Evolutionary conservation across 2,329 filamentous ascomycete species (phyloP).

Genomic region (Coniochaeta sp.): DNA sequence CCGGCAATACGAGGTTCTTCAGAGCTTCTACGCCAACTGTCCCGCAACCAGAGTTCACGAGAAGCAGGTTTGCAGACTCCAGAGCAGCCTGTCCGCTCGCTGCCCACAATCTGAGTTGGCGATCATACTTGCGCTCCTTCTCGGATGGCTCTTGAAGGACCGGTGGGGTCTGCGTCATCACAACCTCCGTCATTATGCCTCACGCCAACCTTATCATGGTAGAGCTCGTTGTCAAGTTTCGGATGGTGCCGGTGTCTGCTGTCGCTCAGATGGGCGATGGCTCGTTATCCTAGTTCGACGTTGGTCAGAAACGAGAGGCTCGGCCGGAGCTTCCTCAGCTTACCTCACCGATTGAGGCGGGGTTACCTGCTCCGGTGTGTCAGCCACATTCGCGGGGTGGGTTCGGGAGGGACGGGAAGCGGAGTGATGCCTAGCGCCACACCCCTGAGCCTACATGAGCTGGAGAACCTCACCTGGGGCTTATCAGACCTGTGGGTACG

Average conservation of each 20-base stretch:
- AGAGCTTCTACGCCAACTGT: conserved; percentile 84
- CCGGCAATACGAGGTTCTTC: conserved; percentile 94
- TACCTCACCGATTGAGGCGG: neutral
- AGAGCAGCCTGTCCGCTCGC: conserved; percentile 84
- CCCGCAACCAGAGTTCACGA: conserved; percentile 82
- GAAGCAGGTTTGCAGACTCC: conserved; percentile 83
- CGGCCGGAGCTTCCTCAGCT: neutral
- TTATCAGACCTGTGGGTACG: no score
- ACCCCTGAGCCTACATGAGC: no score
- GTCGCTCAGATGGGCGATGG: neutral
- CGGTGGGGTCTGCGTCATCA: conserved; percentile 37
- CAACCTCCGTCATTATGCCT: conserved; percentile 34
- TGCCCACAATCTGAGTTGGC: conserved; percentile 92
- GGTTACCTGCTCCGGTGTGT: neutral
- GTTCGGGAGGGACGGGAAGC: neutral
- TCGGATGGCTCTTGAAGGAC: conserved; percentile 47
- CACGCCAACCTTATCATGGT: neutral
- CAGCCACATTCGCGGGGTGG: neutral
- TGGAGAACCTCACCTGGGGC: no score
- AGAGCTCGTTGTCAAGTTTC: neutral
- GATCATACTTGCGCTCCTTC: conserved; percentile 78
- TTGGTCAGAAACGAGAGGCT: neutral
- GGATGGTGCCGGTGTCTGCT: neutral
- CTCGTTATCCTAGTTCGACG: neutral
- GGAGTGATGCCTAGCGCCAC: neutral